Conservation (phyloP, 768 basidiomycete genomes). For the Suillus hirtellus region DNA sequence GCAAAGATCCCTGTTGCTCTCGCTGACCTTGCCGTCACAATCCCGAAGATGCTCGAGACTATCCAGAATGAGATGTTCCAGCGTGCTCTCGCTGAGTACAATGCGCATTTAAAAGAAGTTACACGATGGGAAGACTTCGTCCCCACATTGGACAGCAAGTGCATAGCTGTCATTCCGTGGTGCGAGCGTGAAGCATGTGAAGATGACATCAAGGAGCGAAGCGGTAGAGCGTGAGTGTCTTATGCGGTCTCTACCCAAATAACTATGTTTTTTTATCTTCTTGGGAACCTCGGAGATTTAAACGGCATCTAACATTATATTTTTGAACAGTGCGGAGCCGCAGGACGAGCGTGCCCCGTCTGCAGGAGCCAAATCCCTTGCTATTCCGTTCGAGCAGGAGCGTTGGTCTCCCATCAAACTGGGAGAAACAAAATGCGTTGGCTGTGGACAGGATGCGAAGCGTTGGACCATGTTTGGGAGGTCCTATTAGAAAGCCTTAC, state of each 20-base stretch:
- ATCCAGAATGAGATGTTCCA: conserved; percentile 90
- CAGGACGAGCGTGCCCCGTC: conserved; percentile 95
- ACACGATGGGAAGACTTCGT: conserved; percentile 93
- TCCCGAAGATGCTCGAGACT: conserved; percentile 72
- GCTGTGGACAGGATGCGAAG: conserved; percentile 86
- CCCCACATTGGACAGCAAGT: conserved; percentile 86
- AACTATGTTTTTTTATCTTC: not conserved
- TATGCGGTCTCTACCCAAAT: not conserved
- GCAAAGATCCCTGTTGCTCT: conserved; percentile 58
- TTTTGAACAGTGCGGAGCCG: conserved; percentile 64
- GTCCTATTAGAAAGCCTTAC: conserved; percentile 55
- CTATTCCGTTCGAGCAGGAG: conserved; percentile 93
- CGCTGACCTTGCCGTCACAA: conserved; percentile 43
- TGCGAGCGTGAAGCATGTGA: conserved; percentile 92
- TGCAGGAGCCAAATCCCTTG: conserved; percentile 95
- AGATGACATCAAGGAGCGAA: conserved; percentile 97
- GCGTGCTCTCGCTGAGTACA: conserved; percentile 73
- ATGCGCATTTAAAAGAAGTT: conserved; percentile 67
- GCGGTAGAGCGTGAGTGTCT: conserved; percentile 67
- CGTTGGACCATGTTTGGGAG: conserved; percentile 97
- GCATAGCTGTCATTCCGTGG: conserved; percentile 90
- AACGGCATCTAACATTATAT: conserved; percentile 12
- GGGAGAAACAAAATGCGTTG: conserved; percentile 88
- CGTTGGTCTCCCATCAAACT: conserved; percentile 77
- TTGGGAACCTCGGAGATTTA: not conserved